Percentiles rank a stretch among this genome's conserved stretches.
These are phyloP conservation scores for Rhizoctonia solani DNA, from an alignment of 1,284 basidiomycete genomes.

Conservation along the genomic window DNA sequence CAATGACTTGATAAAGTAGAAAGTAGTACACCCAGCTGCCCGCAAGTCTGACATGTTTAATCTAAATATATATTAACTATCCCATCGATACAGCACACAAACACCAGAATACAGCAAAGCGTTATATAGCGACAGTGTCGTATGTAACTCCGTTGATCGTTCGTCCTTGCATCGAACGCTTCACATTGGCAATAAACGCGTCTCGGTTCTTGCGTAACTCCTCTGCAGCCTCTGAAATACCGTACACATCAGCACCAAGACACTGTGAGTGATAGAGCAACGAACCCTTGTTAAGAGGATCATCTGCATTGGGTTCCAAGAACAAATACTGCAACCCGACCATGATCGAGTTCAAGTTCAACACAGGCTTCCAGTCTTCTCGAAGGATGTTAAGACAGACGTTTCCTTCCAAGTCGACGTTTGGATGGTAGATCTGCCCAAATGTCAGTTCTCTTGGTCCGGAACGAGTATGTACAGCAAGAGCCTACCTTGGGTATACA, in stretches of 20 bases:
- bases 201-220: conserved; percentile 86
- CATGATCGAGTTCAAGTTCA: conserved; percentile 97
- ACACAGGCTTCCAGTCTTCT: conserved; percentile 99
- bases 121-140: conserved; percentile 59
- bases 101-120: not conserved
- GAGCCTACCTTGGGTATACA: conserved; percentile 85
- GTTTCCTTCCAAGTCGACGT: conserved; percentile 96
- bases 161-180: conserved; percentile 78
- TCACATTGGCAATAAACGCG: conserved; percentile 80
- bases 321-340: conserved; percentile 98
- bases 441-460: not conserved
- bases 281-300: conserved; percentile 97
- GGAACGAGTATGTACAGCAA: conserved; percentile 32
- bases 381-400: conserved; percentile 96
- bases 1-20: too few relatives aligned
- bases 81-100: not conserved
- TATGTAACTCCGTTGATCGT: conserved; percentile 76
- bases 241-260: conserved; percentile 38
- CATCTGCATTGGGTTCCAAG: conserved; percentile 97
- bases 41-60: too few relatives aligned
- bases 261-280: conserved; percentile 30
- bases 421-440: conserved; percentile 95
- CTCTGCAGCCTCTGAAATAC: conserved; percentile 82
- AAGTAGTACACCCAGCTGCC: too few relatives aligned
- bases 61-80: too few relatives aligned